Conservation (phyloP, 108 stramenopile species). For the Cyclostephanos invisitatus region DNA sequence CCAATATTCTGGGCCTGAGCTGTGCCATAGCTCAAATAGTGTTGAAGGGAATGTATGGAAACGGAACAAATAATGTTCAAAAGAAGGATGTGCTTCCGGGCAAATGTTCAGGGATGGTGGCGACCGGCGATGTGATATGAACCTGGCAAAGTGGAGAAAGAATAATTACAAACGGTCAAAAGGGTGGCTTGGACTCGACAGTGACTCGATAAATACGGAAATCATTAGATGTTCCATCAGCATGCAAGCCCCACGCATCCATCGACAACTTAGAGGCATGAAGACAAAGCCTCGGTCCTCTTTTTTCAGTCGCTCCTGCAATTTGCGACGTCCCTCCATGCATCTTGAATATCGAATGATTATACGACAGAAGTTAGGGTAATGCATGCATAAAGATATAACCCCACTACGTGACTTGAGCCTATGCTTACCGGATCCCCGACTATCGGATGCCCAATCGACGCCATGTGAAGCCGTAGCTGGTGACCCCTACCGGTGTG, state of each 20-base stretch:
- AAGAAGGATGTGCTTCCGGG: neutral
- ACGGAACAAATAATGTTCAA: neutral
- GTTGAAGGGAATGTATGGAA: constrained; percentile 24
- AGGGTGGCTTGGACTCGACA: neutral
- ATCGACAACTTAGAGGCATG: constrained; percentile 18
- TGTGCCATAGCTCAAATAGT: constrained; percentile 68
- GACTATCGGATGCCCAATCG: constrained; percentile 62
- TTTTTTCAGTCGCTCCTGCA: neutral
- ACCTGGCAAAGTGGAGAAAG: neutral
- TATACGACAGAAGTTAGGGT: neutral
- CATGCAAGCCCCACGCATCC: constrained; percentile 8
- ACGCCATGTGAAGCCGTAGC: constrained; percentile 63
- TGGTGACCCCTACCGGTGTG: constrained; percentile 78
- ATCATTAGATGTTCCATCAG: neutral
- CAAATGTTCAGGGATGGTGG: neutral
- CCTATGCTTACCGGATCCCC: constrained; percentile 35
- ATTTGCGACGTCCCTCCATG: constrained; percentile 4
- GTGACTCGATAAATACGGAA: neutral
- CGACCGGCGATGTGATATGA: constrained; percentile 2
- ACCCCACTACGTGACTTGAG: neutral
- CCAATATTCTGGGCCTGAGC: constrained; percentile 69
- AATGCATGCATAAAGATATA: neutral
- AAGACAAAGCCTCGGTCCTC: constrained; percentile 2
- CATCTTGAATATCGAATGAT: constrained; percentile 19
- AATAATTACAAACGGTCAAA: neutral